phyloP scores from a whole-genome alignment of 2,329 filamentous ascomycete genomes.

The Colletotrichum sp. region DNA sequence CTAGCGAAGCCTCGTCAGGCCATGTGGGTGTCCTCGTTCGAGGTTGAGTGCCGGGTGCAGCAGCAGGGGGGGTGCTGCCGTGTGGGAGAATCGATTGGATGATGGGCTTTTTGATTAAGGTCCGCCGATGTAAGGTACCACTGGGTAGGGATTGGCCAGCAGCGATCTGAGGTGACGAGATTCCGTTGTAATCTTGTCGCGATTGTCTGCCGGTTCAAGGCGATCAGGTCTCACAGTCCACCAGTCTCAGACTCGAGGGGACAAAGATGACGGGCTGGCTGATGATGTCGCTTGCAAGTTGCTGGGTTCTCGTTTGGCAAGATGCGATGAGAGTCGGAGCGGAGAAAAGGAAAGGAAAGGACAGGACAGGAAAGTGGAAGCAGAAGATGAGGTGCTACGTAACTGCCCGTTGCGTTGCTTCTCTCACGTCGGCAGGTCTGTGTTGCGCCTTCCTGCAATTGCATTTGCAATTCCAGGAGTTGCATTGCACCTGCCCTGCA shows the following conservation, averaged over 20 bases:
- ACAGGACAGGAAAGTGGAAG: not conserved
- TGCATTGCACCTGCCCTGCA: not conserved
- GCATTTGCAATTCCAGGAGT: not conserved
- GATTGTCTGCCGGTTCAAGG: not conserved
- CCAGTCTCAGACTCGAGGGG: not conserved
- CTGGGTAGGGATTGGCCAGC: conserved; percentile 4
- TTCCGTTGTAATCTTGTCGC: not conserved
- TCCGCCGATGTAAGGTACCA: conserved; percentile 10
- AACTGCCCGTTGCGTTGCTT: not conserved
- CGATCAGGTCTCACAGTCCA: not conserved
- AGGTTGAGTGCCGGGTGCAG: conserved; percentile 22
- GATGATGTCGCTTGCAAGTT: not conserved
- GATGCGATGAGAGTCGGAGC: not conserved
- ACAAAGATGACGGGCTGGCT: not conserved
- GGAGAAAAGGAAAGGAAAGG: not conserved
- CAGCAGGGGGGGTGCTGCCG: not conserved
- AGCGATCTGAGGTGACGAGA: not conserved
- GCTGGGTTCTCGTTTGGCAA: not conserved
- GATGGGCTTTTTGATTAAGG: conserved; percentile 14
- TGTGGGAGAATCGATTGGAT: conserved; percentile 17
- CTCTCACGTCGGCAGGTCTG: not conserved
- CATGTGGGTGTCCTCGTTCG: conserved; percentile 23
- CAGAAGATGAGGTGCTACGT: not conserved
- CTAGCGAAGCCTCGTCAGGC: conserved; percentile 16
- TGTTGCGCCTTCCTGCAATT: not conserved